These are phyloP conservation scores for Calocybe indica DNA, from an alignment of 768 basidiomycete genomes.

Conservation along the genomic window DNA sequence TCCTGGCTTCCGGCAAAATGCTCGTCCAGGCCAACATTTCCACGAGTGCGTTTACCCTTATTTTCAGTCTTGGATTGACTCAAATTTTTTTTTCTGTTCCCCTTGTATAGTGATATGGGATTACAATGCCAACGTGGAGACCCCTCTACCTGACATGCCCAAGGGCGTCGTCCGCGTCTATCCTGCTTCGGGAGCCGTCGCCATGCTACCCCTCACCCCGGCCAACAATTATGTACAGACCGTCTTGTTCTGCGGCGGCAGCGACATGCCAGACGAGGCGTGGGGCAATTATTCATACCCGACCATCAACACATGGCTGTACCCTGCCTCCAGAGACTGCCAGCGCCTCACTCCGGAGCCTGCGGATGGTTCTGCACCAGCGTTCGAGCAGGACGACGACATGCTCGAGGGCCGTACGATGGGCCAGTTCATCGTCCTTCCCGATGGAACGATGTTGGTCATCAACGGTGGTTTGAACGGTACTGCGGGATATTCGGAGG, in stretches of 20 bases:
- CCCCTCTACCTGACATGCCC: conserved; percentile 68
- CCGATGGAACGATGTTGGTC: conserved; percentile 70
- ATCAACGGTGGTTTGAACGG: conserved; percentile 84
- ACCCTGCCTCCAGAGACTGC: conserved; percentile 70
- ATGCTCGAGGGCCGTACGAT: conserved; percentile 78
- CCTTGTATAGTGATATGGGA: conserved; percentile 40
- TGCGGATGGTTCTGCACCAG: conserved; percentile 50
- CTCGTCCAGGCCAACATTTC: conserved; percentile 82
- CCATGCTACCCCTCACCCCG: conserved; percentile 89
- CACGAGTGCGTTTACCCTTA: conserved; percentile 44
- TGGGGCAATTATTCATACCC: conserved; percentile 80
- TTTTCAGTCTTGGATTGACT: neutral
- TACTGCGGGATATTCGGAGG: conserved; percentile 70
- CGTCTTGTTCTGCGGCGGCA: conserved; percentile 88
- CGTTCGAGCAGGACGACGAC: conserved; percentile 67
- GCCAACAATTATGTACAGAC: conserved; percentile 85
- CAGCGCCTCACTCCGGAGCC: conserved; percentile 88
- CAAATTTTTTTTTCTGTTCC: conserved; percentile 4
- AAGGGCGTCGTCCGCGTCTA: conserved; percentile 73
- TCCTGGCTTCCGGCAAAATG: conserved; percentile 74
- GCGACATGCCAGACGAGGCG: conserved; percentile 62
- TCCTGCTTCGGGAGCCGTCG: conserved; percentile 82
- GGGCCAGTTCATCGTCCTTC: conserved; percentile 86
- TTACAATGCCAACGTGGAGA: conserved; percentile 50
- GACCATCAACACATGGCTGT: conserved; percentile 67